Base-by-base conservation (phyloP, 1,139 yeast species). In the Kurtzmaniella natalensis region DNA sequence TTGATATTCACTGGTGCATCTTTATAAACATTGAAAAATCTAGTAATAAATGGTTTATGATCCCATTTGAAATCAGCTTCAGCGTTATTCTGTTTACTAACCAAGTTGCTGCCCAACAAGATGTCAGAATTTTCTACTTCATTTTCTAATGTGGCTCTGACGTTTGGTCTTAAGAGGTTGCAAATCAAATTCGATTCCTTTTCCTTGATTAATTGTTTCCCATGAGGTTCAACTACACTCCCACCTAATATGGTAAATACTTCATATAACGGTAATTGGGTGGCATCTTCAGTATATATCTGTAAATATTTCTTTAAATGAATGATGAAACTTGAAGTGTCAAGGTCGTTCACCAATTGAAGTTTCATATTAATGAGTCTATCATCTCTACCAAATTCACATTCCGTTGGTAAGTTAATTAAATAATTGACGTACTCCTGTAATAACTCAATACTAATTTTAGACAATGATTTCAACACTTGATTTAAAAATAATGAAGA, bases 1-100 rank as follows among this genome's bases (percentile, higher is more conserved):
- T 87, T 88, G 42, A 87, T 71, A 18, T 70, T 63, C 2, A 80
- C 68, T 18, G 87, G 85, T 0, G 96, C 92, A 49, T 88, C 96
- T 41, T 92, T 75, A 53, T 82, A 82, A 15, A 87, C 67, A 31
- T 76, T 72, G 57, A 78, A 88, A 36, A 87, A 54, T 30, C 72
- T 74, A 24, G 77, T 65, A 9, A 81, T 53, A 2, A 72, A 66
- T 29, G 81, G 94, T 7, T 28, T 18, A 18, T 33, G 16, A 9
- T 39, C 66, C 74, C 37, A 67, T 38, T 8, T 27, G 22, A 7
- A 36, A 31, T 14, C 37, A 24, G 10, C 29, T 17, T 8, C 34
- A 14, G 19, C 7, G 18, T 24, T 18, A 9, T 22, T 11, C 16
- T 38, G 38, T 4, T 41, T 37, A 11, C 36, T 33, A 6, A 59